Percentiles rank a stretch among this genome's conserved stretches.
phyloP scores from a whole-genome alignment of 768 basidiomycete genomes.

The Hydnomerulius pinastri region DNA sequence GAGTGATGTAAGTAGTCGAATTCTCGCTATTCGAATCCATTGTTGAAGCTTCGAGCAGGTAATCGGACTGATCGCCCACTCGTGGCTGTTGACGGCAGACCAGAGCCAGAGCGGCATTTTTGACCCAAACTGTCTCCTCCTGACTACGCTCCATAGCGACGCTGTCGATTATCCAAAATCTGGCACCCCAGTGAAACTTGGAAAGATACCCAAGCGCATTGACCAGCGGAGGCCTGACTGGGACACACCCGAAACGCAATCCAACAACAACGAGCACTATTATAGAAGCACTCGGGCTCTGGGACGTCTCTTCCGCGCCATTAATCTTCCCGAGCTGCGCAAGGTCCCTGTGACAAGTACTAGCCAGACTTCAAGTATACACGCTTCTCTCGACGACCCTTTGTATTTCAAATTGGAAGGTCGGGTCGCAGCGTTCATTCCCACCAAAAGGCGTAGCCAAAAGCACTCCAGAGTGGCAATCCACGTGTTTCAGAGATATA shows the following conservation, averaged over 20 bases:
- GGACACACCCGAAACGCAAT: conserved; percentile 59
- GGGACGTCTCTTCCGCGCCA: conserved; percentile 61
- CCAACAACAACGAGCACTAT: conserved; percentile 28
- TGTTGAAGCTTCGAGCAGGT: conserved; percentile 36
- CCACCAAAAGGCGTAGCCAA: conserved; percentile 4
- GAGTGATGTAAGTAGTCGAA: background rate
- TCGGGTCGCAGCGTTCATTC: conserved; percentile 24
- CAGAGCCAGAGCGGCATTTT: conserved; percentile 36
- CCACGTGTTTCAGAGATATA: conserved; percentile 38
- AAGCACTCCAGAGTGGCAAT: conserved; percentile 1
- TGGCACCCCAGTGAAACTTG: conserved; percentile 37
- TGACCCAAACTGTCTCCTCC: conserved; percentile 50
- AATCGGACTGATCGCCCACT: conserved; percentile 61
- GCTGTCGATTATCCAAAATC: conserved; percentile 49
- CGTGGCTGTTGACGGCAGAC: conserved; percentile 69
- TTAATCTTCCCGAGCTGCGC: conserved; percentile 47
- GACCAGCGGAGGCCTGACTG: conserved; percentile 55
- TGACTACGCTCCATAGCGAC: conserved; percentile 60
- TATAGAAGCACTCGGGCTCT: conserved; percentile 59
- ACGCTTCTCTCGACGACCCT: conserved; percentile 31
- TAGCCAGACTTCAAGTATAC: background rate
- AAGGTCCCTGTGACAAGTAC: conserved; percentile 12
- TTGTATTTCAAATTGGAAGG: conserved; percentile 11
- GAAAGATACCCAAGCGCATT: conserved; percentile 44
- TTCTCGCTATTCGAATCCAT: background rate